Evolutionary conservation across 768 basidiomycete species (phyloP).

Genomic region (Suillus bovinus): DNA sequence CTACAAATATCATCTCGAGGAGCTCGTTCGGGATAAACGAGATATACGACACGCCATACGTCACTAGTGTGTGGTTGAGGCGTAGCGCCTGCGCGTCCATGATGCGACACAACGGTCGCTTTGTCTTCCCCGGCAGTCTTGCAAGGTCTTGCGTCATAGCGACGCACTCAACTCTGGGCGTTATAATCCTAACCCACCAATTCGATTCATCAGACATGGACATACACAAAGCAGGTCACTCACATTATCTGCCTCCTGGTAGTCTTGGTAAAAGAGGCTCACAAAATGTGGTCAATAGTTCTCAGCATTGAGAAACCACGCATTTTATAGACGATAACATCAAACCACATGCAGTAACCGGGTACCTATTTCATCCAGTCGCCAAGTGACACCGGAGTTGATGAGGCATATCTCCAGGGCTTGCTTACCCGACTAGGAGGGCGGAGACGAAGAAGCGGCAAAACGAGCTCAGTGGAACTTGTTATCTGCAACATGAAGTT

Average conservation of each 20-base stretch:
- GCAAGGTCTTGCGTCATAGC: constrained; percentile 17
- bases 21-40: constrained; percentile 29
- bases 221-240: neutral
- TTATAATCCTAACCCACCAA: neutral
- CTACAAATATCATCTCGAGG: constrained; percentile 27
- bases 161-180: constrained; percentile 7
- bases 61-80: constrained; percentile 14
- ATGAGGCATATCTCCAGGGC: constrained; percentile 6
- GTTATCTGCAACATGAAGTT: neutral
- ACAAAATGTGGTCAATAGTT: neutral
- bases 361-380: neutral
- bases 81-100: constrained; percentile 22
- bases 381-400: constrained; percentile 1
- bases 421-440: neutral
- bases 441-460: neutral
- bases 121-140: constrained; percentile 19
- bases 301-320: constrained; percentile 1
- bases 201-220: neutral
- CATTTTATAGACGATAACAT: constrained; percentile 1
- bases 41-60: constrained; percentile 8
- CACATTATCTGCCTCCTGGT: neutral
- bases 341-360: constrained; percentile 2
- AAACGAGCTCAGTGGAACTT: neutral
- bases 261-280: neutral
- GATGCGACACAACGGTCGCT: constrained; percentile 16